These are phyloP conservation scores for Diaporthe citri DNA, from an alignment of 2,329 filamentous ascomycete species.

Conservation along the genomic window DNA sequence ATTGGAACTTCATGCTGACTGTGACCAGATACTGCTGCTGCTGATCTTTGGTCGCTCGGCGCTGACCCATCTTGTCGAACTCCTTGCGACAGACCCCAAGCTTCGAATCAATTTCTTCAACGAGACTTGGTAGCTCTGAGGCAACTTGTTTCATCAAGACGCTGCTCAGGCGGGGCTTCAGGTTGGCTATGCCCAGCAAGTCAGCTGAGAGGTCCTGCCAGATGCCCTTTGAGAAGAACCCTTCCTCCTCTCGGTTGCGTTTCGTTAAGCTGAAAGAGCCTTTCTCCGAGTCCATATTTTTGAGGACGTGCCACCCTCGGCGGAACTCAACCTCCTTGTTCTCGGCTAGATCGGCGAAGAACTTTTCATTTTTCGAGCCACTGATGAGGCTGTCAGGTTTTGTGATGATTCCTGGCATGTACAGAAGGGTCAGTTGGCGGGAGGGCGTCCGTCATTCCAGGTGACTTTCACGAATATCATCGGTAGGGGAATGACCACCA, in stretches of 20 bases:
- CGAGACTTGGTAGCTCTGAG: slow-evolving; percentile 43
- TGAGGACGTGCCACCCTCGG: slow-evolving; percentile 57
- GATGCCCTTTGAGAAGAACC: slow-evolving; percentile 45
- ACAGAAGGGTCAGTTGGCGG: background rate
- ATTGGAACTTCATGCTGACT: slow-evolving; percentile 46
- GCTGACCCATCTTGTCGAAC: slow-evolving; percentile 39
- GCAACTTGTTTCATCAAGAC: slow-evolving; percentile 43
- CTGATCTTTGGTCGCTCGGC: slow-evolving; percentile 41
- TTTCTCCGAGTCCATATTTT: slow-evolving; percentile 51
- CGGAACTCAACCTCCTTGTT: slow-evolving; percentile 49
- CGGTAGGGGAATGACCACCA: background rate
- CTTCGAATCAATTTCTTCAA: slow-evolving; percentile 42
- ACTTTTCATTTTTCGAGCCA: slow-evolving; percentile 50
- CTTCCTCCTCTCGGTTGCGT: slow-evolving; percentile 41
- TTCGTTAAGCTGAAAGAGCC: slow-evolving; percentile 35
- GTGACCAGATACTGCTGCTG: slow-evolving; percentile 49
- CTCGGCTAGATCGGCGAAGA: slow-evolving; percentile 47
- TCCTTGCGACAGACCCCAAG: slow-evolving; percentile 34
- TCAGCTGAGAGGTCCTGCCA: slow-evolving; percentile 51
- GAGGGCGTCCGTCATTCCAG: background rate
- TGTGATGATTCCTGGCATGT: slow-evolving; percentile 60
- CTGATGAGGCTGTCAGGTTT: slow-evolving; percentile 60
- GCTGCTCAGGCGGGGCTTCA: slow-evolving; percentile 39
- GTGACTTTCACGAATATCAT: background rate
- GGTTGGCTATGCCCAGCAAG: slow-evolving; percentile 40